Evolutionary conservation across 306 rosid genomes (phyloP), one percentile per base, ranked within the genome.

Genomic region (Delonix regia): DNA sequence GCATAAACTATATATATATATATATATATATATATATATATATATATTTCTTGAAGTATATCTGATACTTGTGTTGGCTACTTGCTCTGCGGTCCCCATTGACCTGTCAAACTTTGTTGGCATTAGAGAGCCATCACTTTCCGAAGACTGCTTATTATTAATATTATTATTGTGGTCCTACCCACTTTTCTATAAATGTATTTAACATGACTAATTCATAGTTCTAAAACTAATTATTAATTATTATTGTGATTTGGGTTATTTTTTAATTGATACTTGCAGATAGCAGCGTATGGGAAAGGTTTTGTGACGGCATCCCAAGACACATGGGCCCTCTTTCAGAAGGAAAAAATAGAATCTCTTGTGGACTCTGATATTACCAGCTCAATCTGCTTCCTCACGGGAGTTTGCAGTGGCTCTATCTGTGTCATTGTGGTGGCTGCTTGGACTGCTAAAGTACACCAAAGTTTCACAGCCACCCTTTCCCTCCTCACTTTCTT

Each of bases 361-460:
- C 65, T 95, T 27, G 98, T 95, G 4, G 97, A 95, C 27, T 51
- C 96, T 0, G 99, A 95, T 83, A 93, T 95, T 74, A 95, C 97
- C 22, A 91, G 97, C 87, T 87, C 99, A 73, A 81, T 95, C 59
- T 95, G 99, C 85, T 93, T 95, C 76, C 96, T 95, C 27, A 91
- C 99, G 0, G 98, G 98, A 38, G 96, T 95, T 36, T 93, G 98
- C 77, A 95, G 99, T 4, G 99, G 99, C 76, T 89, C 90, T 0
- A 86, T 95, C 19, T 95, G 98, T 76, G 97, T 91, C 71, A 89
- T 95, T 63, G 87, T 86, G 42, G 93, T 89, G 71, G 93, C 98
- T 74, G 88, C 98, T 84, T 95, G 99, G 99, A 95, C 99, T 4
- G 52, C 76, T 36, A 86, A 12, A 55, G 94, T 95, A 15, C 89